phyloP scores from a whole-genome alignment of 257 asterid species.

The Solanum virginianum region DNA sequence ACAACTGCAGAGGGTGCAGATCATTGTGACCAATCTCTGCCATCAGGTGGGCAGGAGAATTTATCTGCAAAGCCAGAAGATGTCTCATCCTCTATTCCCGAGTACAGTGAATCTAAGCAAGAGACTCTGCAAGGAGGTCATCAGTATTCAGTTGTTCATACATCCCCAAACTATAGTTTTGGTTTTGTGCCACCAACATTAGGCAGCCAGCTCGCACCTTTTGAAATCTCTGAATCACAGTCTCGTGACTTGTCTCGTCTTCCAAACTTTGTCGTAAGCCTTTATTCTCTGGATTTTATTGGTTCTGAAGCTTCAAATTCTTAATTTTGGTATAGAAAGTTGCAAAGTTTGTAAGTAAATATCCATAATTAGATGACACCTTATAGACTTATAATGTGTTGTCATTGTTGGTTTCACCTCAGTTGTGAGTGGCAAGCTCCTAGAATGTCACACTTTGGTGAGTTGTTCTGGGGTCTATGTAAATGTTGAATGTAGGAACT shows the following conservation, averaged over 20 bases:
- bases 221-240: conserved; percentile 55
- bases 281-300: neutral
- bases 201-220: conserved; percentile 39
- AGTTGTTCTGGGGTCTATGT: neutral
- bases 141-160: conserved; percentile 34
- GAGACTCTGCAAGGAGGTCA: conserved; percentile 47
- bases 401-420: neutral
- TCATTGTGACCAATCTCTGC: conserved; percentile 33
- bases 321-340: neutral
- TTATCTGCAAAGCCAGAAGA: conserved; percentile 34
- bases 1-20: conserved; percentile 35
- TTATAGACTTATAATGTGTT: neutral
- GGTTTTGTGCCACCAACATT: conserved; percentile 53
- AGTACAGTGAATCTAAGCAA: conserved; percentile 37
- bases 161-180: conserved; percentile 46
- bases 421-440: neutral
- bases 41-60: conserved; percentile 29
- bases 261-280: conserved; percentile 64
- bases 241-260: conserved; percentile 51
- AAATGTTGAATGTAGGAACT: neutral
- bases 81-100: conserved; percentile 35
- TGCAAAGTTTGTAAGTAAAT: neutral
- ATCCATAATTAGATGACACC: neutral
- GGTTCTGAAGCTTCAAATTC: neutral
- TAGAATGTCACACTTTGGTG: neutral